phyloP scores from a whole-genome alignment of 2,329 filamentous ascomycete genomes.

The Penicillium rolfsii region DNA sequence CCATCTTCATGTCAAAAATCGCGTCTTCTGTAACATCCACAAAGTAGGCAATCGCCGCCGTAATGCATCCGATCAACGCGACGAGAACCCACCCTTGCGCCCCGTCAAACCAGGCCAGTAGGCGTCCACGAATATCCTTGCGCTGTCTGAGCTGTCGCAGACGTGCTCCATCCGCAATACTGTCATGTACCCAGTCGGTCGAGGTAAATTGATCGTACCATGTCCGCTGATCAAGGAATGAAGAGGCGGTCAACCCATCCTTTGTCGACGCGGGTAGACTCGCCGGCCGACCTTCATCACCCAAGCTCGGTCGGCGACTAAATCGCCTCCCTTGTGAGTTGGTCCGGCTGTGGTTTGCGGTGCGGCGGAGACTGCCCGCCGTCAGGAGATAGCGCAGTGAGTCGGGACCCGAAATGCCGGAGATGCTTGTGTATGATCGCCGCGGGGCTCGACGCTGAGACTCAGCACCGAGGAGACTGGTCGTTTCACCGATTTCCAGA shows the following conservation, averaged over 20 bases:
- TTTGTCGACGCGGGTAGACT: conserved; percentile 50
- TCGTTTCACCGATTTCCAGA: conserved; percentile 39
- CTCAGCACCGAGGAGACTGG: conserved; percentile 38
- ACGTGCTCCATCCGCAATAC: conserved; percentile 89
- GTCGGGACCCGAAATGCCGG: conserved; percentile 38
- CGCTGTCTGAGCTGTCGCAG: conserved; percentile 79
- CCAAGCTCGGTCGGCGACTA: conserved; percentile 58
- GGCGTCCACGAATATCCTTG: conserved; percentile 80
- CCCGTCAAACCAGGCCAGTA: conserved; percentile 78
- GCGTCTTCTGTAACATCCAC: conserved; percentile 85
- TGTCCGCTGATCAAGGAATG: conserved; percentile 79
- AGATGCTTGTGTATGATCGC: conserved; percentile 44
- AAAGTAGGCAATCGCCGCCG: conserved; percentile 82
- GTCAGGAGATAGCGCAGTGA: conserved; percentile 41
- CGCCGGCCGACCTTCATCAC: conserved; percentile 46
- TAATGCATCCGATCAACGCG: conserved; percentile 82
- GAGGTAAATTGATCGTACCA: conserved; percentile 99
- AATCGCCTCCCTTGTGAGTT: conserved; percentile 57
- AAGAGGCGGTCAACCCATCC: conserved; percentile 58
- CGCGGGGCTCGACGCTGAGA: conserved; percentile 29
- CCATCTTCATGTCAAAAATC: conserved; percentile 88
- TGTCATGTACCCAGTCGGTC: conserved; percentile 97
- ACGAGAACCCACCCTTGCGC: conserved; percentile 94
- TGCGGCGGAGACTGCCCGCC: conserved; percentile 43
- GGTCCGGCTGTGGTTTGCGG: conserved; percentile 53